Conservation (phyloP, 805 yeast genomes). For the Candida awuae region DNA sequence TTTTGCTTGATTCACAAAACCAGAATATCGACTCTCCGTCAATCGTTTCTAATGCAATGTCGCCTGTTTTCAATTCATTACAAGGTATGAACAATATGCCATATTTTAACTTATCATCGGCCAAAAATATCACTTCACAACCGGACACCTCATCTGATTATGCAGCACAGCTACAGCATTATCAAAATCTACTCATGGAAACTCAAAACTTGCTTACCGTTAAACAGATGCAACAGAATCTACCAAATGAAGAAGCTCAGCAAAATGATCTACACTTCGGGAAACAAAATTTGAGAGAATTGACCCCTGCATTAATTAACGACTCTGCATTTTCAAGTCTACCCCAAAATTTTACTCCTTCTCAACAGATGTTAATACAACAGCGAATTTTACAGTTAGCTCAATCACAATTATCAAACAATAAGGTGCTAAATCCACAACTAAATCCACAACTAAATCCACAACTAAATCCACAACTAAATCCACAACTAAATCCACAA, state of each 20-base stretch:
- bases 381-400: constrained; percentile 11
- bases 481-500: constrained; percentile 2
- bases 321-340: background rate
- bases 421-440: constrained; percentile 1
- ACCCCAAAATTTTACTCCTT: background rate
- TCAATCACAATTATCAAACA: constrained; percentile 4
- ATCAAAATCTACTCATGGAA: constrained; percentile 26
- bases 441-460: constrained; percentile 6
- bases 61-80: constrained; percentile 11
- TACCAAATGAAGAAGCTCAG: background rate
- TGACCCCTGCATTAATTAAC: background rate
- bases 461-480: constrained; percentile 1
- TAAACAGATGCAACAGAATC: constrained; percentile 13
- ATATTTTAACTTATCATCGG: constrained; percentile 10
- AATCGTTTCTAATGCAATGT: constrained; percentile 15
- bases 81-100: background rate
- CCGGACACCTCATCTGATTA: constrained; percentile 26
- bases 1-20: constrained; percentile 14
- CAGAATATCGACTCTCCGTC: constrained; percentile 9
- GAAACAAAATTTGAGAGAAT: constrained; percentile 6
- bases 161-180: constrained; percentile 28
- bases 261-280: background rate
- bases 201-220: constrained; percentile 20
- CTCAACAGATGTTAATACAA: constrained; percentile 5
- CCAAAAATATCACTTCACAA: constrained; percentile 7